Base-by-base conservation (phyloP, 1,284 basidiomycete species). In the Boletellus deceptivus region DNA sequence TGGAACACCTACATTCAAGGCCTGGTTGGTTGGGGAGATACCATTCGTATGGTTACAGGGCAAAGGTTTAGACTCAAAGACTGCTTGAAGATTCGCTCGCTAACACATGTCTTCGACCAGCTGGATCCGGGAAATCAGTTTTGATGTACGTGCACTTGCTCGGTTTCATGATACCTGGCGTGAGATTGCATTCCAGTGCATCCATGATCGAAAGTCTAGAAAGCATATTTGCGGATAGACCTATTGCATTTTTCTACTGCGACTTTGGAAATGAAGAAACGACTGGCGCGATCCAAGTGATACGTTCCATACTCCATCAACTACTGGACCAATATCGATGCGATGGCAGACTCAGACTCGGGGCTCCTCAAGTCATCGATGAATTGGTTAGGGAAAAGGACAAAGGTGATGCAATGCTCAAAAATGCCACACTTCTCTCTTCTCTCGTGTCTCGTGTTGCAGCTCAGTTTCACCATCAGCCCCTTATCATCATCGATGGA, bases 11-110 rank as follows among this genome's bases (percentile, higher is more conserved):
- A 34, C 14, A 17, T 56, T 39, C 38, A 49, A 43, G n/a, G 9
- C 24, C 6, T 56, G 55, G 55, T 29, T 37, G 4, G 1, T 7
- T 3, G 8, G 14, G 6, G 38, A 27, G 4, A 14, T 13, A n/a
- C 18, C 45, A 1, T 49, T 50, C n/a, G 9, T 56, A 1, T 56
- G 54, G 55, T 24, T 56, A 20, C 27, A 53, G 0, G 50, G 54
- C 16, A 56, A 56, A 44, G 17, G 52, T 51, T 18, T 4, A 25
- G 3, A 18, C 18, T 18, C 17, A 24, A 11, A 17, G 1, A 1
- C 33, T n/a, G 24, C 24, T 22, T 29, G 6, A 14, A 6, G n/a
- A 4, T 5, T 24, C 16, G 14, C 22, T 27, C 6, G 14, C 24
- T 35, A n/a, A 35, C n/a, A 6, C n/a, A 16, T 13, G n/a, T 35